Evolutionary conservation across 306 rosid genomes (phyloP).

Genomic region (Prunus mume): DNA sequence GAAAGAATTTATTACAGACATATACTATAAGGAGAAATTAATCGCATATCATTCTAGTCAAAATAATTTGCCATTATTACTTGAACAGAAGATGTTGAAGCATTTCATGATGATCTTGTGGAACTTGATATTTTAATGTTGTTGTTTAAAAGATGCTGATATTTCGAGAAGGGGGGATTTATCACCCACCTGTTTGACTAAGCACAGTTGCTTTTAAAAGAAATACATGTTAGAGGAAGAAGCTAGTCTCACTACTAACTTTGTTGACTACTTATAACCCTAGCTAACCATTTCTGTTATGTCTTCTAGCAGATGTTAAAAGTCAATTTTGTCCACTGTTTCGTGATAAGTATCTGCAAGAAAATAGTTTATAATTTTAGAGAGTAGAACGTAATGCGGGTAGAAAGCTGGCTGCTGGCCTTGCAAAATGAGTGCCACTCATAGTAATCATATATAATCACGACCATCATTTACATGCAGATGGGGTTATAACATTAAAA

Average conservation of each 20-base stretch:
- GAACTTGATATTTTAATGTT: background rate
- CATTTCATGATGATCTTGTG: background rate
- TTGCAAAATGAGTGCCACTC: background rate
- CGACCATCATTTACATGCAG: background rate
- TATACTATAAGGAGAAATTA: background rate
- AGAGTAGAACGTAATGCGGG: background rate
- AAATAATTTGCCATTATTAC: background rate
- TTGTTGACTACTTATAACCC: background rate
- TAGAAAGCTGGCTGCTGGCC: background rate
- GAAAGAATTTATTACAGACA: background rate
- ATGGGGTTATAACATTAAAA: background rate
- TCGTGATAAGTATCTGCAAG: background rate
- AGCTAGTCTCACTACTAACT: slow-evolving; percentile 1
- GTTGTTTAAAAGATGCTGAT: background rate
- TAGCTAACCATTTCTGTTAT: background rate
- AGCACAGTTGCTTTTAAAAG: background rate
- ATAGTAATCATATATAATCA: background rate
- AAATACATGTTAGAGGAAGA: background rate
- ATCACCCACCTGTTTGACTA: slow-evolving; percentile 6
- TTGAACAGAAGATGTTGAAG: background rate
- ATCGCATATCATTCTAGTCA: background rate
- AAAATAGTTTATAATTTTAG: background rate
- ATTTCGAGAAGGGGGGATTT: background rate
- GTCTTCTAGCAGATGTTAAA: background rate
- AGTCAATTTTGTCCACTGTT: slow-evolving; percentile 8